Conservation (phyloP, 2,329 filamentous ascomycete genomes). For the Exutisphaerella laricina region DNA sequence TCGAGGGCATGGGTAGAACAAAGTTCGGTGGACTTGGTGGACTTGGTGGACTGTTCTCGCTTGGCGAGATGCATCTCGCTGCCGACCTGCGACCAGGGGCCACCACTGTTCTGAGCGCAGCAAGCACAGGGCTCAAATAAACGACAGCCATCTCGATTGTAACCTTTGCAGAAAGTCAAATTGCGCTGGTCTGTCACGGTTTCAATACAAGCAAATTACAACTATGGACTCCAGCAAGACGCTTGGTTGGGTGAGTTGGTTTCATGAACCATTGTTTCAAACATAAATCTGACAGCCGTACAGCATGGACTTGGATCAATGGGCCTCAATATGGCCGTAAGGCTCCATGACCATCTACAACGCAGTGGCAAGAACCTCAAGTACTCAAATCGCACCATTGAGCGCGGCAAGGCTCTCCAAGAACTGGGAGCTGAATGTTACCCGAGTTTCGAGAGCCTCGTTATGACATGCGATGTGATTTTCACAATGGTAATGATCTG, state of each 20-base stretch:
- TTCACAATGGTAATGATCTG: not conserved
- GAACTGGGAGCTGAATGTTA: not conserved
- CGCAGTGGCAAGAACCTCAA: conserved; percentile 1
- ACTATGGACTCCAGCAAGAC: too few species aligned
- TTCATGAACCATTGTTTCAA: not conserved
- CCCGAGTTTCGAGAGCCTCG: not conserved
- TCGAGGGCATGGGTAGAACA: too few species aligned
- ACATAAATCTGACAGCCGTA: not conserved
- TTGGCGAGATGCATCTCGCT: not conserved
- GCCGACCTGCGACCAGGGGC: not conserved
- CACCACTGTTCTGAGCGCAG: too few species aligned
- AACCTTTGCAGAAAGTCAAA: too few species aligned
- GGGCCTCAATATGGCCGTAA: conserved; percentile 43
- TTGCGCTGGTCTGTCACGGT: too few species aligned
- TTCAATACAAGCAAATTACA: too few species aligned
- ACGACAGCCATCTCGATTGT: too few species aligned
- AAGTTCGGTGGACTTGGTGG: not conserved
- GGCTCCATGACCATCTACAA: conserved; percentile 38
- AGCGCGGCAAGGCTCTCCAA: not conserved
- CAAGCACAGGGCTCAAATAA: too few species aligned
- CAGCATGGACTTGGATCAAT: conserved; percentile 39
- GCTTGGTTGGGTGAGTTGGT: not conserved
- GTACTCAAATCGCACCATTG: not conserved
- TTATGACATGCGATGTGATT: not conserved
- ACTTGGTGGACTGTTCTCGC: not conserved